A percentile compares a stretch with the other conserved stretches of the same genome.
Conservation (phyloP, 257 asterid genomes). For the Cruciata laevipes region DNA sequence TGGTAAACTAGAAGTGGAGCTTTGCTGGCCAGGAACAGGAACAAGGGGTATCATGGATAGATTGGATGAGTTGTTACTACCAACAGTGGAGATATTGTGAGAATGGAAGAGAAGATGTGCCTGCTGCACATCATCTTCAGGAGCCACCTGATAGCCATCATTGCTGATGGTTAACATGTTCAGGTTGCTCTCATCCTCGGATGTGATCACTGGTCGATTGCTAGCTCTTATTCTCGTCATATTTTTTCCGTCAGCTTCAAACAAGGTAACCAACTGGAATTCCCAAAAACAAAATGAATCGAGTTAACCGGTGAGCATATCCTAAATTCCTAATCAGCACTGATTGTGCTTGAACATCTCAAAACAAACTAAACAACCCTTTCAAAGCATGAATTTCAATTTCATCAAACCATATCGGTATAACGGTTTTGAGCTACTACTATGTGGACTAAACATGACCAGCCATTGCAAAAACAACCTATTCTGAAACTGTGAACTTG, state of each 20-base stretch:
- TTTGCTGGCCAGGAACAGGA: slow-evolving; percentile 39
- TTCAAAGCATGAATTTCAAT: background rate
- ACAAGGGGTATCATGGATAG: slow-evolving; percentile 50
- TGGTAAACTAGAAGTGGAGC: slow-evolving; percentile 32
- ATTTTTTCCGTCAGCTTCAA: no score
- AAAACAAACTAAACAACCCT: no score
- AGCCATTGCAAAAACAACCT: no score
- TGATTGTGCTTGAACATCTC: background rate
- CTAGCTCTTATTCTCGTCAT: background rate
- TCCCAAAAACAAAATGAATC: background rate
- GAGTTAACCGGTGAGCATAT: background rate
- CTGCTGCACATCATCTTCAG: background rate
- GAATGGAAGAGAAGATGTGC: background rate
- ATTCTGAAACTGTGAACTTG: background rate
- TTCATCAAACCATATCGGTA: background rate
- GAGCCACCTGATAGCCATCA: background rate
- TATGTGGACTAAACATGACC: no score
- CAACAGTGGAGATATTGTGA: background rate
- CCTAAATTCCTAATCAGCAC: no score
- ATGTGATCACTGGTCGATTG: background rate
- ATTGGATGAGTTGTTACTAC: slow-evolving; percentile 10
- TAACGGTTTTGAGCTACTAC: no score
- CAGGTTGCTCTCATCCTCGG: background rate
- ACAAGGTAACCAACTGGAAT: no score
- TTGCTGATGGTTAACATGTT: background rate